A percentile compares a stretch with the other conserved stretches of the same genome.
These are phyloP conservation scores for Syzygium aromaticum DNA, from an alignment of 345 rosid genomes.

Conservation along the genomic window DNA sequence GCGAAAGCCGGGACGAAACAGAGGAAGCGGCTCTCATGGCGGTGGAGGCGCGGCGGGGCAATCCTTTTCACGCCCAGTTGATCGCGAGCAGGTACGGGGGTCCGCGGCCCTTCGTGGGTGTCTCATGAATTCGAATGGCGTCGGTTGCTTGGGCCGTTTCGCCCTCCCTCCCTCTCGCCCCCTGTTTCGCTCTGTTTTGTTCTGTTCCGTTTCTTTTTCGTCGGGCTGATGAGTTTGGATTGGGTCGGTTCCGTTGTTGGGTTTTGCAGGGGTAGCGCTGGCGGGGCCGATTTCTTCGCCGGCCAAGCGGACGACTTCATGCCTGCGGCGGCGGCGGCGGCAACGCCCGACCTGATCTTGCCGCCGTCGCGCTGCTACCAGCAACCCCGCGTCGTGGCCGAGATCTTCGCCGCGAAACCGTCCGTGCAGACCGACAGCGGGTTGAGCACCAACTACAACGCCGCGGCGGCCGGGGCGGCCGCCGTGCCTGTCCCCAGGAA, in stretches of 20 bases:
- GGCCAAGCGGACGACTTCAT: not conserved
- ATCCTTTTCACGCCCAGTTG: not conserved
- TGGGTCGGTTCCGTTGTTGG: not conserved
- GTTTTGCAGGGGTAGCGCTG: not conserved
- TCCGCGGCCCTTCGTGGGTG: not conserved
- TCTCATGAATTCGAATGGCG: accelerated
- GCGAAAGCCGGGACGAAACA: not conserved
- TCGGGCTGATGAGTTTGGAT: not conserved
- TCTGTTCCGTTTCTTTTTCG: not conserved
- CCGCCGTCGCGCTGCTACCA: not conserved
- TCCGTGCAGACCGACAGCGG: not conserved
- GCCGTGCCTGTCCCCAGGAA: not conserved
- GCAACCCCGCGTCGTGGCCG: not conserved
- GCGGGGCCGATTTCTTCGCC: not conserved
- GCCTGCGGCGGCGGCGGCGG: not conserved
- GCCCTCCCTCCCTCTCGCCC: not conserved
- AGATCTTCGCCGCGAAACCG: not conserved
- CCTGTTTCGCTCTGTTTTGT: not conserved
- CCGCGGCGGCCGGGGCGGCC: not conserved
- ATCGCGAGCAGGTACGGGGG: not conserved
- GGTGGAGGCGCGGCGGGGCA: not conserved
- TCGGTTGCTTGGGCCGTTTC: not conserved
- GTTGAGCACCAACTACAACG: not conserved
- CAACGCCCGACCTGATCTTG: not conserved
- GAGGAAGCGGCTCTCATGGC: not conserved